Evolutionary conservation across 345 rosid species (phyloP).

Genomic region (Corchorus olitorius): DNA sequence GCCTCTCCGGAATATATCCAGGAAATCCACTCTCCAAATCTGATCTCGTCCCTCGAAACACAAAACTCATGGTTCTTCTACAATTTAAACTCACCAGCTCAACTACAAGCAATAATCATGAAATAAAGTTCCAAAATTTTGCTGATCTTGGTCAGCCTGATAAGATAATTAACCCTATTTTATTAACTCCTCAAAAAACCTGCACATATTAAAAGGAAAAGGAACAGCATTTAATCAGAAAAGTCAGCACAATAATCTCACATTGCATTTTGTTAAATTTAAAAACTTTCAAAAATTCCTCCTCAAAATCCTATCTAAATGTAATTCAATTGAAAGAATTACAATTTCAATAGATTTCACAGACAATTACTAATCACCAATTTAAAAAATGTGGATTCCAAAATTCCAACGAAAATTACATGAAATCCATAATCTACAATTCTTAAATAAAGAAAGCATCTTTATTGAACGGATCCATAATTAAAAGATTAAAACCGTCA

Average conservation of each 20-base stretch:
- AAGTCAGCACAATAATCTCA: too few relatives aligned
- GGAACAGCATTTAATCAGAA: neutral
- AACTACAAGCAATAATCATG: conserved; percentile 9
- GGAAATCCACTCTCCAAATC: conserved; percentile 83
- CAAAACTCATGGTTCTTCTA: conserved; percentile 66
- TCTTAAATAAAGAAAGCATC: too few relatives aligned
- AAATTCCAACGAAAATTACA: neutral
- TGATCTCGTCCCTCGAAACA: conserved; percentile 77
- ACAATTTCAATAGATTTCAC: neutral
- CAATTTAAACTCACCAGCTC: neutral
- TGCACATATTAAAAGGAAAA: neutral
- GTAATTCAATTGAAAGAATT: neutral
- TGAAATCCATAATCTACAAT: neutral
- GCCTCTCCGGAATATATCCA: conserved; percentile 67
- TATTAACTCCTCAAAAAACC: neutral
- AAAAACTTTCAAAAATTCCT: neutral
- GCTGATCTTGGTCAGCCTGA: neutral
- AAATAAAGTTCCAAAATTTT: neutral
- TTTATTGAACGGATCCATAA: neutral
- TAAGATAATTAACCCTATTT: neutral
- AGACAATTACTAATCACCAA: neutral
- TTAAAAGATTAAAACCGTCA: neutral
- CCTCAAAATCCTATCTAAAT: neutral
- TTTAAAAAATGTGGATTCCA: neutral
- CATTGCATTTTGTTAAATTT: neutral